phyloP scores from a whole-genome alignment of 2,329 filamentous ascomycete species.

The Lecanicillium sp. region DNA sequence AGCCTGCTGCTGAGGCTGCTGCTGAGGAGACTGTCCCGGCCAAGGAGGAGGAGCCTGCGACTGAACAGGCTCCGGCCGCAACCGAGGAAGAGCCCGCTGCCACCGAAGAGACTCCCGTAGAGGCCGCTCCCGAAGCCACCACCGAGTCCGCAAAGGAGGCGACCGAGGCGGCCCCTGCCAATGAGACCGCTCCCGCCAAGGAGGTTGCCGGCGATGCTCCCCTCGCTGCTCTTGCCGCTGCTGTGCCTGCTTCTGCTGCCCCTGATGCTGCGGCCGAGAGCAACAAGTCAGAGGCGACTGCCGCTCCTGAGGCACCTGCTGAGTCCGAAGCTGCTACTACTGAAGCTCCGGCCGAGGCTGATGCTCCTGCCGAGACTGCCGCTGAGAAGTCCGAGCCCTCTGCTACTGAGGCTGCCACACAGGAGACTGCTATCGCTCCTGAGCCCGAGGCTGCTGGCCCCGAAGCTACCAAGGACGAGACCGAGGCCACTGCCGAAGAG shows the following conservation, averaged over 20 bases:
- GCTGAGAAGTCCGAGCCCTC: conserved; percentile 2
- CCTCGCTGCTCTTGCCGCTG: not conserved
- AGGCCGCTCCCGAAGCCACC: not conserved
- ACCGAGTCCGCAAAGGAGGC: not conserved
- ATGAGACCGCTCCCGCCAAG: not conserved
- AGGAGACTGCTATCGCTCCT: conserved; percentile 17
- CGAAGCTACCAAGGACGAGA: conserved; percentile 5
- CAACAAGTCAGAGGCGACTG: conserved; percentile 3
- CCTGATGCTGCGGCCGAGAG: conserved; percentile 18
- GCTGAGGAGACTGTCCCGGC: conserved; percentile 13
- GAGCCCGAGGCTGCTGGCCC: conserved; percentile 14
- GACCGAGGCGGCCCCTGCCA: not conserved
- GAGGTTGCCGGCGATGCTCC: not conserved
- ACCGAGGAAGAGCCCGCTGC: conserved; percentile 1
- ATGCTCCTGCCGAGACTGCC: conserved; percentile 11
- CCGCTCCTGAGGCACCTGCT: conserved; percentile 15
- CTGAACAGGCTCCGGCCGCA: not conserved
- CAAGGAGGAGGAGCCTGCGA: not conserved
- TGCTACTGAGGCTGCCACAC: not conserved
- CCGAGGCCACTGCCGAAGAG: conserved; percentile 16
- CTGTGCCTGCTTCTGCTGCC: not conserved
- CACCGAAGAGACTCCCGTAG: not conserved
- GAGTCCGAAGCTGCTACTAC: conserved; percentile 9
- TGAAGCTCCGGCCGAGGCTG: conserved; percentile 16
- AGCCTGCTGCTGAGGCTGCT: conserved; percentile 4